phyloP scores from a whole-genome alignment of 306 rosid species.

The Cajanus cajan region DNA sequence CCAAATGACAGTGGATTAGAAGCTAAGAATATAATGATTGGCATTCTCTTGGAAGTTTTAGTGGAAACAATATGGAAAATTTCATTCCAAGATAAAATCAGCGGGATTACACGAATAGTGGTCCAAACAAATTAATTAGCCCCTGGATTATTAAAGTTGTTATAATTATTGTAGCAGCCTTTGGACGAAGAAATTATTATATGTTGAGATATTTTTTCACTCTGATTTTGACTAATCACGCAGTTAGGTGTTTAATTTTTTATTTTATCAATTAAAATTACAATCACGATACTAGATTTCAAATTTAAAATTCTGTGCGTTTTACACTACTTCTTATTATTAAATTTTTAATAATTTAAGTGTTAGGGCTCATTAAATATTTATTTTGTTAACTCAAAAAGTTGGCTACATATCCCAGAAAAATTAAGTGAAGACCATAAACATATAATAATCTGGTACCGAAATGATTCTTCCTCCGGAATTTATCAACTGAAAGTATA shows the following conservation, averaged over 20 bases:
- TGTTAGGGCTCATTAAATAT: no score
- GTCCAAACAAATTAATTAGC: conserved; percentile 24
- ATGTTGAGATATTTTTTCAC: neutral
- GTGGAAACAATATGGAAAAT: neutral
- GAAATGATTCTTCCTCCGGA: no score
- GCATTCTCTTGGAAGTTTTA: neutral
- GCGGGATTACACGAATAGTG: neutral
- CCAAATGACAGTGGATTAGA: conserved; percentile 9
- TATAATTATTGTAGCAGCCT: neutral
- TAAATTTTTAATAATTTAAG: no score
- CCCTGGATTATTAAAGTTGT: neutral
- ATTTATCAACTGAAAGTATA: no score
- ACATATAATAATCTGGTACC: neutral
- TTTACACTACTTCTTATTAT: no score
- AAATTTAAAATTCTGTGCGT: no score
- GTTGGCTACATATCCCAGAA: neutral
- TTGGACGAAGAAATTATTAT: neutral
- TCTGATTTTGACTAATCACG: neutral
- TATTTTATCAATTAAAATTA: no score
- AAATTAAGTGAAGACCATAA: neutral
- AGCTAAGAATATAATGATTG: conserved; percentile 20
- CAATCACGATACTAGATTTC: no score
- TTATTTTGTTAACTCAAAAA: no score
- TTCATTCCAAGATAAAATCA: neutral
- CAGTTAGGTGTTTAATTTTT: neutral